Evolutionary conservation across 495 filamentous ascomycete species (phyloP), one percentile per base, ranked within the genome.

Genomic region (Rhypophila decipiens): DNA sequence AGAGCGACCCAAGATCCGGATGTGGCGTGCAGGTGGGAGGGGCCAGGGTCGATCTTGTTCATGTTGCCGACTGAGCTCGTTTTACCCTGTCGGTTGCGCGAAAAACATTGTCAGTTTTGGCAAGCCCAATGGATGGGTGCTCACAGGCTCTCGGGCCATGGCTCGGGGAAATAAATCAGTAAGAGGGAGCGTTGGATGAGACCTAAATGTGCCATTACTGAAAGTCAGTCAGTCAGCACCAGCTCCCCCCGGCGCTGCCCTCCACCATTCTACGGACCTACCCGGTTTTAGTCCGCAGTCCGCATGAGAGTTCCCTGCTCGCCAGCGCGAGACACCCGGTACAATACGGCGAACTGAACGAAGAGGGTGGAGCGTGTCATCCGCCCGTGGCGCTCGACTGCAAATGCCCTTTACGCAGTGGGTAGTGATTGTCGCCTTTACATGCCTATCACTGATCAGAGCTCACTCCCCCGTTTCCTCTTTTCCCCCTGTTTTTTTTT

Each of bases 191-290:
- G n/a, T n/a, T n/a, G n/a, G n/a, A n/a, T n/a, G n/a, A n/a, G n/a
- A n/a, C n/a, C n/a, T n/a, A n/a, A n/a, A n/a, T n/a, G n/a, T n/a
- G n/a, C n/a, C n/a, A n/a, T n/a, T n/a, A n/a, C n/a, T n/a, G n/a
- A n/a, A n/a, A n/a, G n/a, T n/a, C n/a, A n/a, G n/a, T n/a, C n/a
- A 33, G 29, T 33, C 29, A 33, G 8, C 29, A 13, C 8, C 29
- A 8, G 29, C 29, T 13, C 8, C 29, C 29, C 8, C 29, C 29
- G 29, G 13, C 7, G 45, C 37, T 27, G 23, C 36, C 19, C 44
- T 47, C 23, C 46, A 59, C 44, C n/a, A 50, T 31, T 7, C 27
- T 31, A 31, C 27, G 27, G 27, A 13, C 27, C 27, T 31, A 13
- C 27, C 13, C 27, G 27, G 27, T 13, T 31, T 31, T 31, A 31